phyloP scores from a whole-genome alignment of 331 rosid genomes.

The Acacia pycnantha region DNA sequence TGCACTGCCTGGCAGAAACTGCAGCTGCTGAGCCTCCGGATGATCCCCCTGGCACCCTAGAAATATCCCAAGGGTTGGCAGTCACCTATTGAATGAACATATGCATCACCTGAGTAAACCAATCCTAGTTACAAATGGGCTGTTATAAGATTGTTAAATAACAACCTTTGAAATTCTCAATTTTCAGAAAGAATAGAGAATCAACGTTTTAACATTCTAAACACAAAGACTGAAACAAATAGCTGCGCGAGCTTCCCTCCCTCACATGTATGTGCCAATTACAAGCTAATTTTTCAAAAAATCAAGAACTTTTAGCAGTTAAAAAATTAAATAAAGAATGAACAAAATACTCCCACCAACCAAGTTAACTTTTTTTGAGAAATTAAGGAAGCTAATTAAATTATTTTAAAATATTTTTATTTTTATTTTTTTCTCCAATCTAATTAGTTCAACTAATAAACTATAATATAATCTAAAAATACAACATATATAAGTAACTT shows the following conservation, averaged over 20 bases:
- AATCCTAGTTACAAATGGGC: constrained; percentile 59
- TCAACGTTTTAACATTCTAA: constrained; percentile 7
- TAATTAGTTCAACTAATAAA: too few species aligned
- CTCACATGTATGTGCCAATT: not conserved
- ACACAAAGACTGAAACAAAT: constrained; percentile 10
- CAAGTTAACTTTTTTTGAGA: too few species aligned
- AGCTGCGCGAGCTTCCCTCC: not conserved
- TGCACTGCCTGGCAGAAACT: constrained; percentile 94
- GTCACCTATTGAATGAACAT: constrained; percentile 95
- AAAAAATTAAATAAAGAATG: not conserved
- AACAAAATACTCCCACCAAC: not conserved
- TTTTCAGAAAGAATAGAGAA: not conserved
- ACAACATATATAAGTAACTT: too few species aligned
- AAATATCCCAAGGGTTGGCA: constrained; percentile 90
- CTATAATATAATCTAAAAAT: too few species aligned
- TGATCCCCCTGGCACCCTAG: constrained; percentile 97
- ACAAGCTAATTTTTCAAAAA: constrained; percentile 7
- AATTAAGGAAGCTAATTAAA: too few species aligned
- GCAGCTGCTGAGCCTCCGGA: constrained; percentile 99
- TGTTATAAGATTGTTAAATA: constrained; percentile 18
- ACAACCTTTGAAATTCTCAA: not conserved
- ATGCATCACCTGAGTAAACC: constrained; percentile 90
- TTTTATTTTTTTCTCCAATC: too few species aligned
- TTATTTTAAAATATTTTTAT: too few species aligned
- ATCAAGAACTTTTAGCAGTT: not conserved